phyloP scores from a whole-genome alignment of 202 grass and related monocot genomes.

The Elaeis oleifera region DNA sequence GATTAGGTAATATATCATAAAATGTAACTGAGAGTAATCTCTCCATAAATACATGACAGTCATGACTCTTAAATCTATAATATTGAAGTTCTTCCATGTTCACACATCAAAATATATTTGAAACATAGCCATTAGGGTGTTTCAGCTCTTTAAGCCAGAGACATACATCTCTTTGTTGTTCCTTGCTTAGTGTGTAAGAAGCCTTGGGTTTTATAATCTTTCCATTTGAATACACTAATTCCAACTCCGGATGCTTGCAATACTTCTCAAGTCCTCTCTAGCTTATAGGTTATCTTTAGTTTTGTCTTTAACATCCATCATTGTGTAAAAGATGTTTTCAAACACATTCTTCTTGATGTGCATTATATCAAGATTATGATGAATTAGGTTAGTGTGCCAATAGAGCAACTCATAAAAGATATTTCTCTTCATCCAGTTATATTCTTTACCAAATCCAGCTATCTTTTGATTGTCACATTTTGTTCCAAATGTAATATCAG shows the following conservation, averaged over 20 bases:
- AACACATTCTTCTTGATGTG: too few relatives aligned
- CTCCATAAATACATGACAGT: too few relatives aligned
- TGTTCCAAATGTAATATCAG: too few relatives aligned
- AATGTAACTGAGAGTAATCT: neutral
- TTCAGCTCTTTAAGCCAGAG: neutral
- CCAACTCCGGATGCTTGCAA: neutral
- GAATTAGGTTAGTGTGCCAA: neutral
- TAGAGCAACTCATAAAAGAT: slow-evolving; percentile 9
- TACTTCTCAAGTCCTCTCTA: neutral
- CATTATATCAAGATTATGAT: neutral
- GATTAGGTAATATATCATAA: too few relatives aligned
- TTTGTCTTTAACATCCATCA: neutral
- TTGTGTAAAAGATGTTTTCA: too few relatives aligned
- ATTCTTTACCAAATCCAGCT: neutral
- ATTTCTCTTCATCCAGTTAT: neutral
- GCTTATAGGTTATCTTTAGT: slow-evolving; percentile 16
- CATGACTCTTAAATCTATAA: neutral
- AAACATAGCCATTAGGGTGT: neutral
- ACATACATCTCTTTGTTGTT: neutral
- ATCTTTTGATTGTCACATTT: too few relatives aligned
- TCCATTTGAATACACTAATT: neutral
- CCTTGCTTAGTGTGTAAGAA: neutral
- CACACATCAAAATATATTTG: neutral
- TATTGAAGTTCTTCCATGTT: neutral
- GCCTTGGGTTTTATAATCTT: neutral